Conservation (phyloP, 257 asterid species). For the Primulina huaijiensis region DNA sequence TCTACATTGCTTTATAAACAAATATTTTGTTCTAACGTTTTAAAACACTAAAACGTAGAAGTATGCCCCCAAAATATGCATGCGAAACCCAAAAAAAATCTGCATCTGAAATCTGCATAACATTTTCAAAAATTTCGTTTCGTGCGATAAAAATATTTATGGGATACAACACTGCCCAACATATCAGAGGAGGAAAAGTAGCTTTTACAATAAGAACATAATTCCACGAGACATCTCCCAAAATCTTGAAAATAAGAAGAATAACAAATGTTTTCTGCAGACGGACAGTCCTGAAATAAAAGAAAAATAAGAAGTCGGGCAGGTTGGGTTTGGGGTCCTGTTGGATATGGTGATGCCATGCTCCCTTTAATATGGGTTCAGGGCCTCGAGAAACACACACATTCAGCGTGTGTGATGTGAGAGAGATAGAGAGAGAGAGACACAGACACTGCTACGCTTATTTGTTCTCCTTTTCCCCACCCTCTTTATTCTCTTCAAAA, state of each 20-base stretch:
- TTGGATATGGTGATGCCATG: not conserved
- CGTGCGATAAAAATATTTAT: too few species aligned
- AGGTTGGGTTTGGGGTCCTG: not conserved
- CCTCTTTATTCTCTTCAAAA: conserved; percentile 71
- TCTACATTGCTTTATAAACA: conserved; percentile 27
- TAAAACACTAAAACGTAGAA: not conserved
- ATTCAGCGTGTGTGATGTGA: not conserved
- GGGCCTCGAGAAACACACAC: not conserved
- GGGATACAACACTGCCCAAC: too few species aligned
- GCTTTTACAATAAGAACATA: too few species aligned
- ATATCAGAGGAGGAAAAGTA: not conserved
- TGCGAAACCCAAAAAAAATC: not conserved
- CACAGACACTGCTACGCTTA: not conserved
- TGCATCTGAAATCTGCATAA: not conserved
- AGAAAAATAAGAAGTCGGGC: not conserved
- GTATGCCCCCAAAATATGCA: not conserved
- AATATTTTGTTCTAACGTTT: not conserved
- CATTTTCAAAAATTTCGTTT: not conserved
- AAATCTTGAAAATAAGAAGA: too few species aligned
- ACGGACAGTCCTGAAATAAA: not conserved
- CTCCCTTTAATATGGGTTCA: not conserved
- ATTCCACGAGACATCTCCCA: not conserved
- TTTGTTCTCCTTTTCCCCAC: conserved; percentile 27
- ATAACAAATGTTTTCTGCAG: too few species aligned
- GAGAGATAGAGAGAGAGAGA: not conserved